Evolutionary conservation across 2,329 filamentous ascomycete genomes (phyloP).

Genomic region (Apiospora arundinis): DNA sequence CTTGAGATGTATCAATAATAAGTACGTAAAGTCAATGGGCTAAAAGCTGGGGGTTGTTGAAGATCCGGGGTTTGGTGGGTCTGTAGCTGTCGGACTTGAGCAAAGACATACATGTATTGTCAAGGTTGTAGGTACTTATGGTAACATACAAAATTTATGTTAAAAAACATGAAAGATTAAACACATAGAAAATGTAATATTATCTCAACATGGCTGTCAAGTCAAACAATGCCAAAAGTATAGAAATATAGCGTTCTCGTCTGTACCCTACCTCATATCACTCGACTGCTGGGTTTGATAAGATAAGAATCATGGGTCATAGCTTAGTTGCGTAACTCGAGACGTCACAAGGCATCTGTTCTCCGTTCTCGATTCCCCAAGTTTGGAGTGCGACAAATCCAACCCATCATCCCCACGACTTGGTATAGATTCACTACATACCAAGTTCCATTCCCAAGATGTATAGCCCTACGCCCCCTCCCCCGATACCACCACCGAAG

Average conservation of each 20-base stretch:
- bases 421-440: background rate
- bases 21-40: background rate
- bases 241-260: too few species aligned
- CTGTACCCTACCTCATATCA: too few species aligned
- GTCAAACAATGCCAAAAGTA: too few species aligned
- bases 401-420: background rate
- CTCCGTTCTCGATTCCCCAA: background rate
- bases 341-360: background rate
- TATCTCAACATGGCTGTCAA: too few species aligned
- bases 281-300: background rate
- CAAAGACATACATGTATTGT: too few species aligned
- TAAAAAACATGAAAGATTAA: too few species aligned
- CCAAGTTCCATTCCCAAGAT: conserved; percentile 27
- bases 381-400: background rate
- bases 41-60: background rate
- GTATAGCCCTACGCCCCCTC: conserved; percentile 57
- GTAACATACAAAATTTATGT: too few species aligned
- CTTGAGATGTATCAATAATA: background rate
- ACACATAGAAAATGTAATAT: too few species aligned
- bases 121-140: too few species aligned
- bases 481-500: conserved; percentile 76
- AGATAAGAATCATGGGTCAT: conserved; percentile 6
- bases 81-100: background rate
- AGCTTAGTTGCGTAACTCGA: conserved; percentile 5
- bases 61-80: background rate